phyloP scores from a whole-genome alignment of 139 green algal genomes.

The Haematococcus sp. region DNA sequence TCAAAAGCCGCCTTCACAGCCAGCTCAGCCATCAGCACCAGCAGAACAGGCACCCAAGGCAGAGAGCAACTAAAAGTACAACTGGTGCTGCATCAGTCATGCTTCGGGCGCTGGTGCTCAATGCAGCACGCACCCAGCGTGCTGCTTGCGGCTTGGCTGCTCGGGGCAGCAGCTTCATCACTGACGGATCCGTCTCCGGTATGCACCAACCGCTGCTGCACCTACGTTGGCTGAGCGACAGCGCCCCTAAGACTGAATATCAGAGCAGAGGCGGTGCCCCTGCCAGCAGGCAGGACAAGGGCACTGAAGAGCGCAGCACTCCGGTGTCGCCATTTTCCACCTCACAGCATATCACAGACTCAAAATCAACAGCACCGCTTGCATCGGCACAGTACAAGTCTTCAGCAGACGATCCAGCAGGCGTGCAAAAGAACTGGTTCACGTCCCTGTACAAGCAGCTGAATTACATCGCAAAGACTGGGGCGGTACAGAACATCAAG shows the following conservation, averaged over 20 bases:
- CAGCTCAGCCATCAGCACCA: not conserved
- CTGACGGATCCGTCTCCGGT: not conserved
- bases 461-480: conserved; percentile 30
- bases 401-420: conserved; percentile 8
- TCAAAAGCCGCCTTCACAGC: not conserved
- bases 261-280: not conserved
- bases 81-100: not conserved
- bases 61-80: not conserved
- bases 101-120: too few species aligned
- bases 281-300: not conserved
- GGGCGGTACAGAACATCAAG: conserved; percentile 7
- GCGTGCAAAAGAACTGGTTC: conserved; percentile 29
- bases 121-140: too few species aligned
- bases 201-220: not conserved
- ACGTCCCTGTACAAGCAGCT: conserved; percentile 38
- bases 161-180: not conserved
- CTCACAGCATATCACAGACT: not conserved
- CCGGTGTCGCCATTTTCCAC: conserved; percentile 2
- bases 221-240: not conserved
- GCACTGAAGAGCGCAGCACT: not conserved
- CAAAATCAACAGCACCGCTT: not conserved
- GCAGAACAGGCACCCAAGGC: not conserved
- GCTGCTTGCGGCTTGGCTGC: too few species aligned
- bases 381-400: conserved; percentile 1
- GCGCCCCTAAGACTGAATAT: not conserved